Conservation (phyloP, 2,329 filamentous ascomycete genomes). For the Phialemoniopsis sp. region DNA sequence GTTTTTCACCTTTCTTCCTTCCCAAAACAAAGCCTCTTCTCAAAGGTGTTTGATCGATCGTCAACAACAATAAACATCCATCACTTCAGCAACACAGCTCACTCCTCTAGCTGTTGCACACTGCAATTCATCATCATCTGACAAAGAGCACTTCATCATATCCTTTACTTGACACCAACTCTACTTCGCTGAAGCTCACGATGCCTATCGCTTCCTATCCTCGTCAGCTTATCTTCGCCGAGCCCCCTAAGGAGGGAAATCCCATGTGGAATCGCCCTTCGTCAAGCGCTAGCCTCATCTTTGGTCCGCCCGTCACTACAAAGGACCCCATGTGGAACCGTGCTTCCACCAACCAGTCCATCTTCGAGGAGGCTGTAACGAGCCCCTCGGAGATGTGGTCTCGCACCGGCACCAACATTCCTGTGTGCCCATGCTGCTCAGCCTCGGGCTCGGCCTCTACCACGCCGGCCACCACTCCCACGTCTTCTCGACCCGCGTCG, state of each 20-base stretch:
- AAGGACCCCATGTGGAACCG: background rate
- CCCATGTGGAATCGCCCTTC: background rate
- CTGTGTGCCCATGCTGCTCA: constrained; percentile 1
- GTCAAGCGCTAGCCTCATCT: background rate
- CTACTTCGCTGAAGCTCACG: too few relatives aligned
- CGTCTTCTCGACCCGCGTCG: too few relatives aligned
- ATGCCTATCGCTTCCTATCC: too few relatives aligned
- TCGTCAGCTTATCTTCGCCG: constrained; percentile 16
- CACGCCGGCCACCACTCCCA: constrained; percentile 60
- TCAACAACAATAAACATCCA: too few relatives aligned
- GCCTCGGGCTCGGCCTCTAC: constrained; percentile 42
- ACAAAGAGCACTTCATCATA: too few relatives aligned
- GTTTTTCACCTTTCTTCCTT: too few relatives aligned
- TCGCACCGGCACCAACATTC: constrained; percentile 5
- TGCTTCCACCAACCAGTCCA: background rate
- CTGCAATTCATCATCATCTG: too few relatives aligned
- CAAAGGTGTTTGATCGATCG: too few relatives aligned
- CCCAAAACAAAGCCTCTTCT: too few relatives aligned
- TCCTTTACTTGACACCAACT: too few relatives aligned
- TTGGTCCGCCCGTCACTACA: background rate
- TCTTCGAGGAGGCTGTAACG: background rate
- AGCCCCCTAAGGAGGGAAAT: constrained; percentile 12
- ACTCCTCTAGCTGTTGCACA: too few relatives aligned
- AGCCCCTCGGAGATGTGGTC: background rate
- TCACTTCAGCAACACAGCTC: too few relatives aligned